Evolutionary conservation across 2,329 filamentous ascomycete species (phyloP).

Genomic region (Didymella sp.): DNA sequence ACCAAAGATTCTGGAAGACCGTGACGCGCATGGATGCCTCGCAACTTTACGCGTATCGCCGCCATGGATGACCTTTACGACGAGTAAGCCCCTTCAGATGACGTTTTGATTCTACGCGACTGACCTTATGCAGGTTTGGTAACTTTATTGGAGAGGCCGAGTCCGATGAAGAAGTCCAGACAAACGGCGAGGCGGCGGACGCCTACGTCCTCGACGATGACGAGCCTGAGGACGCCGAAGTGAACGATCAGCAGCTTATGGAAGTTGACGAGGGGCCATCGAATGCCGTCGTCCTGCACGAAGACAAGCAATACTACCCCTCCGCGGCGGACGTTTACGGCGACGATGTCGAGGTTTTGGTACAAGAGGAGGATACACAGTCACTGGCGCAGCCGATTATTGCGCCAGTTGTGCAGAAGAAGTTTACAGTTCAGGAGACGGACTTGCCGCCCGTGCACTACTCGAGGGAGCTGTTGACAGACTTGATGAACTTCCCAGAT

Average conservation of each 20-base stretch:
- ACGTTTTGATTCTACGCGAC: slow-evolving; percentile 8
- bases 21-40: slow-evolving; percentile 26
- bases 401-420: slow-evolving; percentile 90
- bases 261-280: slow-evolving; percentile 91
- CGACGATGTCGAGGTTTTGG: slow-evolving; percentile 89
- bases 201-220: slow-evolving; percentile 79
- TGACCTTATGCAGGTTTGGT: slow-evolving; percentile 72
- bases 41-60: slow-evolving; percentile 25
- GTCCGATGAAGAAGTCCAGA: slow-evolving; percentile 85
- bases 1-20: slow-evolving; percentile 40
- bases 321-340: slow-evolving; percentile 97
- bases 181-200: slow-evolving; percentile 76
- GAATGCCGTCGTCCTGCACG: slow-evolving; percentile 96
- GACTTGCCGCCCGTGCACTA: slow-evolving; percentile 89
- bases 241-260: slow-evolving; percentile 84
- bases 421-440: slow-evolving; percentile 91
- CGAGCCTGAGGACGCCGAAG: slow-evolving; percentile 55
- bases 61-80: slow-evolving; percentile 96
- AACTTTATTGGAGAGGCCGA: slow-evolving; percentile 97
- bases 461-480: slow-evolving; percentile 89
- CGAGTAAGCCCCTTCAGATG: slow-evolving; percentile 66
- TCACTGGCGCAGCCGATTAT: slow-evolving; percentile 92
- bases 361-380: slow-evolving; percentile 97
- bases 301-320: slow-evolving; percentile 99
- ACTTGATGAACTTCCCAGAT: slow-evolving; percentile 94